Evolutionary conservation across 2,329 filamentous ascomycete genomes (phyloP).

Genomic region (Curvularia verruculosa): DNA sequence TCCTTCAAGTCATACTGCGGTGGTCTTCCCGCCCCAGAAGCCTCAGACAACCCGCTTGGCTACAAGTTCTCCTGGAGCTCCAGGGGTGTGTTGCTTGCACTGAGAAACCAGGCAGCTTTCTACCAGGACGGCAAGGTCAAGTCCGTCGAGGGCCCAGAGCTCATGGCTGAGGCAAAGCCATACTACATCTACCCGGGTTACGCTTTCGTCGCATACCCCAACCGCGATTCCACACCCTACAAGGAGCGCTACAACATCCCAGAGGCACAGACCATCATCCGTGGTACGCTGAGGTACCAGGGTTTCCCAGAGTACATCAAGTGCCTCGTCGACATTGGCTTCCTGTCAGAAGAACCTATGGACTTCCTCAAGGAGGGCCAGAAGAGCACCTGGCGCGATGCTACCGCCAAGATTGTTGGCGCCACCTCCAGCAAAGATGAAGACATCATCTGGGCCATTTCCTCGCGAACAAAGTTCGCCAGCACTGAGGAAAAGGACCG

Average conservation of each 20-base stretch:
- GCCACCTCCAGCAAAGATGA: constrained; percentile 68
- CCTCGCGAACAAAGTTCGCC: constrained; percentile 75
- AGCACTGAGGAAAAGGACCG: constrained; percentile 70
- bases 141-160: constrained; percentile 61
- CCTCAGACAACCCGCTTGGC: constrained; percentile 85
- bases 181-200: constrained; percentile 91
- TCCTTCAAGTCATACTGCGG: constrained; percentile 81
- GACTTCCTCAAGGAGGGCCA: constrained; percentile 65
- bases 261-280: constrained; percentile 85
- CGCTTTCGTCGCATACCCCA: constrained; percentile 89
- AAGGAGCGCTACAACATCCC: constrained; percentile 89
- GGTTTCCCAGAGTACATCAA: constrained; percentile 93
- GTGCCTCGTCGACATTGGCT: constrained; percentile 85
- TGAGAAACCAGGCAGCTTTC: constrained; percentile 83
- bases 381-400: constrained; percentile 80
- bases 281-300: constrained; percentile 82
- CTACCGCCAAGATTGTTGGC: constrained; percentile 76
- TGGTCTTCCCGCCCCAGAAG: constrained; percentile 62
- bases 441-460: constrained; percentile 75
- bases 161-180: constrained; percentile 88
- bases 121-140: constrained; percentile 79
- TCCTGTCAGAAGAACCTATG: constrained; percentile 74
- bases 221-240: constrained; percentile 88
- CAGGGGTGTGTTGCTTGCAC: constrained; percentile 84
- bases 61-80: constrained; percentile 86